These are phyloP conservation scores for Neurospora sp. DNA, from an alignment of 2,329 filamentous ascomycete genomes.

Conservation along the genomic window DNA sequence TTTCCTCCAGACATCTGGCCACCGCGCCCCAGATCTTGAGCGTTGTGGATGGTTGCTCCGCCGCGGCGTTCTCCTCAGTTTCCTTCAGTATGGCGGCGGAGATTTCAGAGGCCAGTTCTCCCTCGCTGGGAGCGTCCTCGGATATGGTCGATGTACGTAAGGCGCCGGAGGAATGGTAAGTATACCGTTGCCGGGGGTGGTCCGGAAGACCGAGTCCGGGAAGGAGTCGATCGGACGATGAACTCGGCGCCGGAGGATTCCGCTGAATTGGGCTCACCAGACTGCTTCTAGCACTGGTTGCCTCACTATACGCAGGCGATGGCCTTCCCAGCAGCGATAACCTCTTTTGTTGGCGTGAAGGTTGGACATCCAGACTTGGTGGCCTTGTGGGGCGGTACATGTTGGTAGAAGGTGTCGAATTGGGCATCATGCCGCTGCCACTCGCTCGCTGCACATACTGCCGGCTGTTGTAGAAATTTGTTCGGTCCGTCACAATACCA, in stretches of 20 bases:
- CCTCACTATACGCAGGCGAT: background rate
- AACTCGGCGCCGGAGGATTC: background rate
- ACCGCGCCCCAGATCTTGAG: constrained; percentile 8
- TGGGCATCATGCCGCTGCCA: background rate
- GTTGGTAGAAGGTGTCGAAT: background rate
- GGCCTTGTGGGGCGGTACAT: background rate
- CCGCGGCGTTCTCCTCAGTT: background rate
- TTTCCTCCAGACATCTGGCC: constrained; percentile 5
- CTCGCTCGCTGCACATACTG: background rate
- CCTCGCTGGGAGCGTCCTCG: background rate
- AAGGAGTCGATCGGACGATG: background rate
- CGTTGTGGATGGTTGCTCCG: background rate
- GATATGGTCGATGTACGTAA: background rate
- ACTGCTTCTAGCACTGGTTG: background rate
- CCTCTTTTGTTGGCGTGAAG: background rate
- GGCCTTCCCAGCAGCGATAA: background rate
- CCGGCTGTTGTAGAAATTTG: background rate
- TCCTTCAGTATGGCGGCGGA: background rate
- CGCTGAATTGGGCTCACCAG: background rate
- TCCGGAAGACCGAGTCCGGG: background rate
- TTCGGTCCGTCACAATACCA: background rate
- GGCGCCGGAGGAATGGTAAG: background rate
- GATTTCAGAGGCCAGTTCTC: background rate
- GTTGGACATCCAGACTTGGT: background rate
- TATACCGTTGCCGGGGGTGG: background rate